These are phyloP conservation scores for Metschnikowia koreensis DNA, from an alignment of 805 yeast species.

Conservation along the genomic window DNA sequence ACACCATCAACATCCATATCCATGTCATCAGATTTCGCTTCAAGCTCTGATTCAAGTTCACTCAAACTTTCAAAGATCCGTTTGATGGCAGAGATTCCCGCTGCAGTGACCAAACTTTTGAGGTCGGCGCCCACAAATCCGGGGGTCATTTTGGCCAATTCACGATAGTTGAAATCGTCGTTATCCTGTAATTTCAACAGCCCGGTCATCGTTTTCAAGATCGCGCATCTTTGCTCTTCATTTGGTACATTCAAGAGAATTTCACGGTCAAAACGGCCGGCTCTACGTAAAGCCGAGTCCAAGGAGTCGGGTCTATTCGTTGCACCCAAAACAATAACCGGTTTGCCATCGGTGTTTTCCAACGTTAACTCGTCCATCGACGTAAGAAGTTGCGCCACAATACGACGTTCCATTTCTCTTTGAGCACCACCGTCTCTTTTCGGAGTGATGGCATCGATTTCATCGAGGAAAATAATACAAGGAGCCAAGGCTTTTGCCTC, in stretches of 20 bases:
- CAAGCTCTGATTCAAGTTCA: constrained; percentile 36
- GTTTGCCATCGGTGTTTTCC: constrained; percentile 87
- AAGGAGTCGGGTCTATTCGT: constrained; percentile 95
- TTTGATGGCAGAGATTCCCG: constrained; percentile 91
- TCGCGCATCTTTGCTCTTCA: constrained; percentile 74
- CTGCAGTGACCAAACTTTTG: constrained; percentile 89
- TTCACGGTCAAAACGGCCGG: constrained; percentile 95
- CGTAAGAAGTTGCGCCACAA: constrained; percentile 92
- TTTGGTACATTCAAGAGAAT: constrained; percentile 94
- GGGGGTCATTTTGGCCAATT: constrained; percentile 88
- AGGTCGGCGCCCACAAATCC: constrained; percentile 98
- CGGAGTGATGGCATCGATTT: constrained; percentile 97
- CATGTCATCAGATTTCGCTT: constrained; percentile 26
- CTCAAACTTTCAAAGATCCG: constrained; percentile 71
- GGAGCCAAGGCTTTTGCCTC: constrained; percentile 92
- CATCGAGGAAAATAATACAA: constrained; percentile 89
- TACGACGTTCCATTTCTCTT: constrained; percentile 95
- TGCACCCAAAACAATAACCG: constrained; percentile 93
- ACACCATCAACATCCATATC: constrained; percentile 38
- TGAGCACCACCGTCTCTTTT: constrained; percentile 94
- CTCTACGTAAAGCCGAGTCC: constrained; percentile 92
- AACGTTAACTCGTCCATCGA: constrained; percentile 90
- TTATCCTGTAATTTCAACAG: constrained; percentile 62
- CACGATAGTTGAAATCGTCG: constrained; percentile 54
- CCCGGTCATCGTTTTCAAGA: constrained; percentile 70